Evolutionary conservation across 2,329 filamentous ascomycete species (phyloP).

Genomic region (Verticillium albo-atrum): DNA sequence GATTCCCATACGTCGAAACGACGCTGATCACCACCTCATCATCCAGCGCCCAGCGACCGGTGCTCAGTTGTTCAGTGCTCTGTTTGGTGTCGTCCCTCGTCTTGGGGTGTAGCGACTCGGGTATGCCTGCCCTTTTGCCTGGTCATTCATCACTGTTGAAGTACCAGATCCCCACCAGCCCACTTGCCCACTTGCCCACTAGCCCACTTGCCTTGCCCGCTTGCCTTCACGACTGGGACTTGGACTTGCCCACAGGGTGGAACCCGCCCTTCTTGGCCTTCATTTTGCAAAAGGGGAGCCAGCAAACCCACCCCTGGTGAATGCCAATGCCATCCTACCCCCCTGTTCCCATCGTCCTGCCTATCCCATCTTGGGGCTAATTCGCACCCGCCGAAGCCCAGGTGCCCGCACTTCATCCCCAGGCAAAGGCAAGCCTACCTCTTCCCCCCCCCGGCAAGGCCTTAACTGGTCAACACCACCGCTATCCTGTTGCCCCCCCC

Average conservation of each 20-base stretch:
- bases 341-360: not conserved
- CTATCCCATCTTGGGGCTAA: not conserved
- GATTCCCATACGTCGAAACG: not conserved
- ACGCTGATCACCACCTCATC: not conserved
- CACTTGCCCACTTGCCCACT: not conserved
- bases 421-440: too few species aligned
- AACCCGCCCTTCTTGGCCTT: not conserved
- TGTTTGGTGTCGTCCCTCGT: not conserved
- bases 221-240: too few species aligned
- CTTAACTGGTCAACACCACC: not conserved
- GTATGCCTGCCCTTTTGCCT: too few species aligned
- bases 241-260: not conserved
- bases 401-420: too few species aligned
- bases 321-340: not conserved
- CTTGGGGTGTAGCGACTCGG: too few species aligned
- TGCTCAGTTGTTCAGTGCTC: not conserved
- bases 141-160: not conserved
- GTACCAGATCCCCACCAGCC: not conserved
- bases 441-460: not conserved
- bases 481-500: not conserved
- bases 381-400: not conserved
- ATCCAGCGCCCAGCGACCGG: not conserved
- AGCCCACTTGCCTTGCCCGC: too few species aligned
- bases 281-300: not conserved
- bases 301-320: not conserved